phyloP scores from a whole-genome alignment of 1,139 yeast species.

The Protomyces pachydermus region DNA sequence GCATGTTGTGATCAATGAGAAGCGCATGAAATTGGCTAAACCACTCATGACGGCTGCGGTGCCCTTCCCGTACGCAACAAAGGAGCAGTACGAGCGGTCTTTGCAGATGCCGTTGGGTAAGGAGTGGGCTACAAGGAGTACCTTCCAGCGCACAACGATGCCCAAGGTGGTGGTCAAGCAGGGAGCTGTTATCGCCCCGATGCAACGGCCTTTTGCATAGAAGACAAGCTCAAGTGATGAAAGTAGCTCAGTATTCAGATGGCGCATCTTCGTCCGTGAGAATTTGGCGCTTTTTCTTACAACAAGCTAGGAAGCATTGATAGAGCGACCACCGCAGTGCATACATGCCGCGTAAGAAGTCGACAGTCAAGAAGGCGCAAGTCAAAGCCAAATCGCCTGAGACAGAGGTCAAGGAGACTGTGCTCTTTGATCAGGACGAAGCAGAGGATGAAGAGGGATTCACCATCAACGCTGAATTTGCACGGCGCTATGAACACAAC shows the following conservation, averaged over 20 bases:
- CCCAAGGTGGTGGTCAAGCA: slow-evolving; percentile 83
- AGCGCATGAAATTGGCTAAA: slow-evolving; percentile 68
- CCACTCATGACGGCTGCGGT: slow-evolving; percentile 82
- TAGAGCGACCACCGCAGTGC: no score
- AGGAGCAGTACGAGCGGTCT: slow-evolving; percentile 91
- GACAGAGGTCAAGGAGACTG: slow-evolving; percentile 29
- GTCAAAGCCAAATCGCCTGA: slow-evolving; percentile 41
- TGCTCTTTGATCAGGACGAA: slow-evolving; percentile 29
- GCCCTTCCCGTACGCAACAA: slow-evolving; percentile 88
- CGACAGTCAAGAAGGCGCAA: slow-evolving; percentile 72
- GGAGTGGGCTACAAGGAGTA: slow-evolving; percentile 87
- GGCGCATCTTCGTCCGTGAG: neutral
- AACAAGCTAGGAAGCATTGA: no score
- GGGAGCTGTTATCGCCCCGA: slow-evolving; percentile 86
- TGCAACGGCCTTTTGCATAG: slow-evolving; percentile 36
- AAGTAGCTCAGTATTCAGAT: neutral
- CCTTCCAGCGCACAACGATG: slow-evolving; percentile 82
- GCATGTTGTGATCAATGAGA: slow-evolving; percentile 85
- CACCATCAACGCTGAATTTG: slow-evolving; percentile 38
- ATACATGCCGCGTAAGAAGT: slow-evolving; percentile 85
- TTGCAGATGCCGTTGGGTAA: slow-evolving; percentile 95
- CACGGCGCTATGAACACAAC: slow-evolving; percentile 39
- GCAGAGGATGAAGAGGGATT: slow-evolving; percentile 36
- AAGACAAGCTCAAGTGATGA: neutral
- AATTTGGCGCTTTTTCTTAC: neutral